phyloP scores from a whole-genome alignment of 306 rosid species.

The Styphnolobium japonicum region DNA sequence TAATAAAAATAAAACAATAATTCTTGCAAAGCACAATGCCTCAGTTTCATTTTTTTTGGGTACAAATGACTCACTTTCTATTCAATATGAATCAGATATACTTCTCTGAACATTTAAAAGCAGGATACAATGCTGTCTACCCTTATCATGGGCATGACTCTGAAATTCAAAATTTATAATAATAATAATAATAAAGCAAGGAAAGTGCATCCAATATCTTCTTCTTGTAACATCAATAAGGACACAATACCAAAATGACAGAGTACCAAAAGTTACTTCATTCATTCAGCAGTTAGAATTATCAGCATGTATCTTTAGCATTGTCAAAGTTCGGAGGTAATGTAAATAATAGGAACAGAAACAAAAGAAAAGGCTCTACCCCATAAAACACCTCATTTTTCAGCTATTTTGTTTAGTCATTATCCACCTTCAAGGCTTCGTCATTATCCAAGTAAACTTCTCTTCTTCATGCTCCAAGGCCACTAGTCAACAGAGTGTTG shows the following conservation, averaged over 20 bases:
- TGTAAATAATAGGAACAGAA: neutral
- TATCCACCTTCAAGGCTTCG: slow-evolving; percentile 15
- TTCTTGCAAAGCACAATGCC: neutral
- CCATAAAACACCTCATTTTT: neutral
- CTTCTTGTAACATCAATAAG: neutral
- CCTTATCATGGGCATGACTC: neutral
- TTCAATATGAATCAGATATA: neutral
- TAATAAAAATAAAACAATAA: neutral
- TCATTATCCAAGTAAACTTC: neutral
- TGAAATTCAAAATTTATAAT: neutral
- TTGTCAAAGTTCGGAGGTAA: neutral
- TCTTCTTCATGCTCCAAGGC: slow-evolving; percentile 54
- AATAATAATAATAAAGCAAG: neutral
- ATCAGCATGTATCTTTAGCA: neutral
- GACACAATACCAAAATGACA: neutral
- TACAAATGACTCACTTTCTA: no score
- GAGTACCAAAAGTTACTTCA: neutral
- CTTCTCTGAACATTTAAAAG: neutral
- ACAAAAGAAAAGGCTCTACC: neutral
- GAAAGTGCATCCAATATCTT: neutral
- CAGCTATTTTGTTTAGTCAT: neutral
- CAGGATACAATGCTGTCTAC: neutral
- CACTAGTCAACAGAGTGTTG: slow-evolving; percentile 57
- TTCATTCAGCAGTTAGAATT: neutral
- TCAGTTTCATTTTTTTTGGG: no score